Evolutionary conservation across 805 yeast species (phyloP), one percentile per base, ranked within the genome.

Genomic region (Lipomyces starkeyi): DNA sequence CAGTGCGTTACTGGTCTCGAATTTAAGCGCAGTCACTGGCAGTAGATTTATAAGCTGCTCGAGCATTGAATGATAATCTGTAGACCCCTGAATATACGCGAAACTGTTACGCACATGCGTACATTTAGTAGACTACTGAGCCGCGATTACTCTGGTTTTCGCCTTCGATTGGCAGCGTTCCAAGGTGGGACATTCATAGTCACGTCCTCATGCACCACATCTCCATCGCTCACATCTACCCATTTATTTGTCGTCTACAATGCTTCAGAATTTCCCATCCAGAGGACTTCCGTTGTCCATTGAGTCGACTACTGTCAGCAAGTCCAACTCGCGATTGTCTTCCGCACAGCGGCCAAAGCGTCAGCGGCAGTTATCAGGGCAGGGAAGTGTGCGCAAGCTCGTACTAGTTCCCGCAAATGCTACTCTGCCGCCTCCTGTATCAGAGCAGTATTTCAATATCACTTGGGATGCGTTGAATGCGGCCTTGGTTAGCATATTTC

Each of bases 251-350:
- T 25, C 49, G 52, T 6, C 59, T 14, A 40, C 53, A 32, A 70
- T 70, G 73, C 61, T 70, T 43, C 55, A 60, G 32, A 70, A 70
- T 59, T 70, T 70, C 55, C 73, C 73, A 13, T 68, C 73, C 47
- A 37, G 65, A 20, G 73, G 73, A 25, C 35, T 63, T 17, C 63
- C 65, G 13, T 62, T 65, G 8, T 52, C 69, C 25, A 32, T 35
- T 32, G 64, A 54, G 29, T 32, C 64, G 22, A 25, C 61, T 13
- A 20, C 49, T 43, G 20, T 49, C 22, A 4, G 53, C 32, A 63
- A 61, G 40, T 17, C 67, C 6, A 47, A 20, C 20, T 55, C 68
- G 53, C 35, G 62, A n/a, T 43, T 66, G 11, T 34, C 58, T 34
- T 35, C 69, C 13, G 3, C 63, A 2, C 68, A 62, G 65, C 60